Evolutionary conservation across 2,329 filamentous ascomycete genomes (phyloP).

Genomic region (Alternaria arbusti): DNA sequence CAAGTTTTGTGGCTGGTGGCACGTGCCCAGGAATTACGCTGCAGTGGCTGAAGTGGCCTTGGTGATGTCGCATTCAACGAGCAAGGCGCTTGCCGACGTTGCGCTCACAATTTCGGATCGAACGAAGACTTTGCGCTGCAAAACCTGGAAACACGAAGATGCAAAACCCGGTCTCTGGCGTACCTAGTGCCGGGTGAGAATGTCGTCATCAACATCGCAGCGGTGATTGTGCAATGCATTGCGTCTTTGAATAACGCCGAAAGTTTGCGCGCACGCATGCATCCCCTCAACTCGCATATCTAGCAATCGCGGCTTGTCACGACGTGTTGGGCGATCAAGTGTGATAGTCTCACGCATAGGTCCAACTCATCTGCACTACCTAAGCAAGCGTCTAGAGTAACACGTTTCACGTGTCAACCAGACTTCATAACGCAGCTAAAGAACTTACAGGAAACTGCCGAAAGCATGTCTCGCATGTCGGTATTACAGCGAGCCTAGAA

Average conservation of each 20-base stretch:
- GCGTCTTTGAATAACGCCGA: background rate
- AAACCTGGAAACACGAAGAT: background rate
- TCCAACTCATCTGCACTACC: background rate
- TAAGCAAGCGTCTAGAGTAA: background rate
- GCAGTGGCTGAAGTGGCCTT: background rate
- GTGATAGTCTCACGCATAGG: background rate
- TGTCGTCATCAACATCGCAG: background rate
- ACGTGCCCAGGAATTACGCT: background rate
- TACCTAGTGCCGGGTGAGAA: background rate
- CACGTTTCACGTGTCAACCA: background rate
- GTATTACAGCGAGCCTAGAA: background rate
- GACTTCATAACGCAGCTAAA: background rate
- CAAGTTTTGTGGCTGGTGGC: background rate
- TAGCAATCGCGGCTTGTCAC: background rate
- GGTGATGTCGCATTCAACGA: background rate
- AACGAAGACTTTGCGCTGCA: background rate
- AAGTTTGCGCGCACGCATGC: background rate
- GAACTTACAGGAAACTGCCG: background rate
- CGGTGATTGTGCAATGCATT: background rate
- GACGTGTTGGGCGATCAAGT: background rate
- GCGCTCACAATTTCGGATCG: background rate
- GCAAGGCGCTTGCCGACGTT: background rate
- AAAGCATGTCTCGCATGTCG: background rate
- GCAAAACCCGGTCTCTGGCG: background rate
- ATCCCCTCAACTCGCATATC: background rate